Base-by-base conservation (phyloP, 2,329 filamentous ascomycete species). In the Apiospora koreana region DNA sequence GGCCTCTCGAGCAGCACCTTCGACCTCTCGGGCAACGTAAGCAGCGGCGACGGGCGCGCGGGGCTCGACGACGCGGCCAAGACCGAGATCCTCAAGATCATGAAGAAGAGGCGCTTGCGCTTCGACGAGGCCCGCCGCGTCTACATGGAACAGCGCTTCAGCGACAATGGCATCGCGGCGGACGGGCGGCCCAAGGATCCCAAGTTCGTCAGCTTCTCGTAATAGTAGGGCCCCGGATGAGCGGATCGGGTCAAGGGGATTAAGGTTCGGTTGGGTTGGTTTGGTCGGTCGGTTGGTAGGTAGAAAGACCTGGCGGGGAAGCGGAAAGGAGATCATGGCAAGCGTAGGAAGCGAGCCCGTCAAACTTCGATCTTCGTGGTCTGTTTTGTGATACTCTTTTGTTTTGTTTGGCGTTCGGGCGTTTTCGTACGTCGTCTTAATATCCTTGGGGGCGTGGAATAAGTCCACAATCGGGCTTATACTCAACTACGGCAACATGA, bases 201-300 rank as follows among this genome's bases (percentile, higher is more conserved):
- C 72, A 98, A 98, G 85, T 97, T 97, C 79, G 94, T 98, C 71
- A 97, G 93, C 79, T 98, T 98, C 82, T 93, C 91, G 71, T 93
- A 79, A 87, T 43, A 16, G 2, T 16, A 68, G 25, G 21, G 8
- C 42, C 8, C 31, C 28, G 43, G 43, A n/a, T 62, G 9, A 10
- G 18, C 48, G 12, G 48, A 50, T 58, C 8, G 28, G 50, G 21
- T 31, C 28, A 31, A 23, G 10, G 18, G 54, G 28, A 62, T 21
- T 10, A 31, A 18, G 50, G 41, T 43, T 43, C 10, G 41, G 41
- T 18, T 21, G 28, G 50, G 16, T 21, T 58, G 28, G 25, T 31
- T 18, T 38, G 35, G 35, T 38, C 35, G 35, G 38, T 41, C 8
- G 25, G 28, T 58, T 21, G 50, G 50, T 58, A 58, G 50, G 54